These are phyloP conservation scores for Leccinum rimulosum DNA, from an alignment of 768 basidiomycete genomes.

Conservation along the genomic window DNA sequence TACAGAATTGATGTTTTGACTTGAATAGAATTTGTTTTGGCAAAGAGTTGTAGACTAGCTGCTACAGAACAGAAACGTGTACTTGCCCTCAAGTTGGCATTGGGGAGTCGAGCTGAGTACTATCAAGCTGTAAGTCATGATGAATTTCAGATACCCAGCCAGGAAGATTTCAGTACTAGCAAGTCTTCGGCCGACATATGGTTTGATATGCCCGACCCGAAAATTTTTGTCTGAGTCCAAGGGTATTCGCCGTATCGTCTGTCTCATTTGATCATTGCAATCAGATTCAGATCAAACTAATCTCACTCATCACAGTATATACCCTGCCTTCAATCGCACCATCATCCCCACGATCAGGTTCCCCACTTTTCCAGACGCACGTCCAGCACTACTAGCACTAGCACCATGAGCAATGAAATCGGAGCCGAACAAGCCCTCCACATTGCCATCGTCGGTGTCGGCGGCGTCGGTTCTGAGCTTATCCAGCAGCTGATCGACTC, in stretches of 20 bases:
- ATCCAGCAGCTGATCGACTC: constrained; percentile 70
- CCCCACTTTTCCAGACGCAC: constrained; percentile 3
- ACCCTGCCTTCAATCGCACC: neutral
- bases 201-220: neutral
- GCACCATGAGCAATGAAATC: constrained; percentile 13
- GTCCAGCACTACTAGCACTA: neutral
- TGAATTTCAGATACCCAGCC: neutral
- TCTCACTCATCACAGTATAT: neutral
- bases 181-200: constrained; percentile 13
- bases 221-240: neutral
- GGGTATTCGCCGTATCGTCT: neutral
- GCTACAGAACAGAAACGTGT: neutral
- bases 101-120: neutral
- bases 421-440: constrained; percentile 33
- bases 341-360: neutral
- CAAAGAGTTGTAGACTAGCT: neutral
- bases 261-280: constrained; percentile 13
- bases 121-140: neutral
- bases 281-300: constrained; percentile 6
- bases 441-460: constrained; percentile 86
- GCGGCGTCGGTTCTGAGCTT: constrained; percentile 89
- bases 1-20: constrained; percentile 16
- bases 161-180: neutral
- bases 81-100: neutral
- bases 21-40: constrained; percentile 25